Evolutionary conservation across 495 filamentous ascomycete genomes (phyloP), one percentile per base, ranked within the genome.

Genomic region (Darksidea phi): DNA sequence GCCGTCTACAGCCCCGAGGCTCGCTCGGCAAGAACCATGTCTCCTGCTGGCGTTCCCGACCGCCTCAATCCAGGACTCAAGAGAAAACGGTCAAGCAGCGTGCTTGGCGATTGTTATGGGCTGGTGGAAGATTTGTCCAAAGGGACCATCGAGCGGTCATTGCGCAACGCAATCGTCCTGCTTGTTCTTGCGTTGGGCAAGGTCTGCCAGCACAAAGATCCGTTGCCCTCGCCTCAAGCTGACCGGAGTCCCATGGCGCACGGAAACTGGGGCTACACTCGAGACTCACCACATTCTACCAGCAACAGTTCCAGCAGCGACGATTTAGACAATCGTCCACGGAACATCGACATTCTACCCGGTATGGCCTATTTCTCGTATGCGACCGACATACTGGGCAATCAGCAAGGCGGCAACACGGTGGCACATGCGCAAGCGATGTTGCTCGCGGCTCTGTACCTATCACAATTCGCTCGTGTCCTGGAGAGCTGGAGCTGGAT

Each of bases 401-500:
- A 82, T 38, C 82, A 92, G 23, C 80, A 85, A 53, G 91, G 88
- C 5, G 88, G 86, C 7, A 89, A 88, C 54, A 86, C 87, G 41
- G 75, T 97, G 42, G 80, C 84, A 45, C 88, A 95, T 69, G 89
- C 92, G 8, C 90, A 96, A 70, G 89, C 86, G n/a, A 82, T 84
- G 59, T 80, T 98, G 25, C 79, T 98, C 15, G 91, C 94, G 8
- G 91, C 91, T 1, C 74, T 98, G 13, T 98, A 95, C 72, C 82
- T 88, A 47, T 91, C 90, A 1, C 94, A 97, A 71, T 72, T 96
- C 24, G 92, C 86, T 0, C 84, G 93, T 51, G 87, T 93, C 0
- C 79, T 96, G 67, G 90, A 96, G 67, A 97, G 94, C 68, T 90
- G 90, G 77, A 84, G 84, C 36, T 95, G 91, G 81, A 95, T 97